These are phyloP conservation scores for Irpex rosettiformis DNA, from an alignment of 1,284 basidiomycete species.

Conservation along the genomic window DNA sequence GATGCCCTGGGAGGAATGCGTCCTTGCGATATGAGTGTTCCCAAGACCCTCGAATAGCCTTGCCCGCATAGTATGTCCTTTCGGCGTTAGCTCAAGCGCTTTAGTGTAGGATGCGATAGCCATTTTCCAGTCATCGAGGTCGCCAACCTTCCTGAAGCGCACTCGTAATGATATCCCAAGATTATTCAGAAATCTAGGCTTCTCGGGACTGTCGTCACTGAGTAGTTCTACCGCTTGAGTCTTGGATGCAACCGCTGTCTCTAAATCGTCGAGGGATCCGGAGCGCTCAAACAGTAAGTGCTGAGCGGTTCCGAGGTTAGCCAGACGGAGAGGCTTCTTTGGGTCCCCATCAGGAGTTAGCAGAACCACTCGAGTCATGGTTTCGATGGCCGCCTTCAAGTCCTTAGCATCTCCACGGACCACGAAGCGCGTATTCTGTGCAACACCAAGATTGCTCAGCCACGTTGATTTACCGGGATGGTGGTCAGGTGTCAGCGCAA, in stretches of 20 bases:
- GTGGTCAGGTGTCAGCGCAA: background rate
- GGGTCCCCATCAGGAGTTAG: background rate
- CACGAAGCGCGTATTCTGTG: background rate
- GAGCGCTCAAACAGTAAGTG: background rate
- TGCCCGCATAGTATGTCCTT: background rate
- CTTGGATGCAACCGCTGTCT: background rate
- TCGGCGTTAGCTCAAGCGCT: background rate
- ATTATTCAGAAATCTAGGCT: background rate
- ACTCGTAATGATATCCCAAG: background rate
- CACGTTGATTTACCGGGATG: background rate
- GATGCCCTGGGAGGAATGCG: background rate
- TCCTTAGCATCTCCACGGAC: background rate
- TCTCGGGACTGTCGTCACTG: background rate
- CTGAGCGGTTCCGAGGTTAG: background rate
- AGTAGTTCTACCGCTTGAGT: background rate
- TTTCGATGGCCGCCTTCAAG: background rate
- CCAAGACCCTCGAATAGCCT: background rate
- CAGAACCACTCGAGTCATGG: background rate
- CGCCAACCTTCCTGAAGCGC: background rate
- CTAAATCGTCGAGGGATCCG: background rate
- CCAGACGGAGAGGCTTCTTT: background rate
- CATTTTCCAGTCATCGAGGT: background rate
- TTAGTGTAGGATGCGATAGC: background rate
- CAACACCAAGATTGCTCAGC: background rate
- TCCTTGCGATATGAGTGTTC: background rate